These are phyloP conservation scores for Phtheirospermum japonicum DNA, from an alignment of 257 asterid species.

Conservation along the genomic window DNA sequence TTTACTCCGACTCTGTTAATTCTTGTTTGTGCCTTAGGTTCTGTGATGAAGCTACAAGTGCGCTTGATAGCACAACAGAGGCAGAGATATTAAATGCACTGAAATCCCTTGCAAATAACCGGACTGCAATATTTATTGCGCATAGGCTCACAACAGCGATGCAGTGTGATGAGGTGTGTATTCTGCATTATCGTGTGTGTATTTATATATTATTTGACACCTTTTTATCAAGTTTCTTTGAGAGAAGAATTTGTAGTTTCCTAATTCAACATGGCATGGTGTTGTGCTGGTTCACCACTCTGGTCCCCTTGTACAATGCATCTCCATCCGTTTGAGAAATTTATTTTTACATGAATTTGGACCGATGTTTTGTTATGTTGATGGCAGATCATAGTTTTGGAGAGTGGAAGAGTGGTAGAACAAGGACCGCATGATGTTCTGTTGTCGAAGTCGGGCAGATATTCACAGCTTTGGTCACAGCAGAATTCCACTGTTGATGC, in stretches of 20 bases:
- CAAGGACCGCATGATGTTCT: conserved; percentile 95
- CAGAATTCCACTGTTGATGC: conserved; percentile 80
- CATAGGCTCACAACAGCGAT: conserved; percentile 98
- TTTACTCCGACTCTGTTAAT: background rate
- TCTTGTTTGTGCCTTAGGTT: conserved; percentile 49
- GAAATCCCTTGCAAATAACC: conserved; percentile 66
- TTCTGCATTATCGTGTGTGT: conserved; percentile 10
- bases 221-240: background rate
- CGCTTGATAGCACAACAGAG: conserved; percentile 97
- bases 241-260: too few species aligned
- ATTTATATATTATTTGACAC: background rate
- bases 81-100: conserved; percentile 85
- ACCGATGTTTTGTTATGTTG: background rate
- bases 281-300: too few species aligned
- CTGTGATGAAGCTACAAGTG: conserved; percentile 99
- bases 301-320: too few species aligned
- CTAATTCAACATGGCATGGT: too few species aligned
- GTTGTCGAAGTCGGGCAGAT: conserved; percentile 70
- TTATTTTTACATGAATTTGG: too few species aligned
- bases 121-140: conserved; percentile 91
- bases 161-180: conserved; percentile 93
- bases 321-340: too few species aligned
- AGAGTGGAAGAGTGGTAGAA: conserved; percentile 87
- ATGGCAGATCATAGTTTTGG: conserved; percentile 82
- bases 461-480: conserved; percentile 92